Conservation (phyloP, 768 basidiomycete species). For the Podaxis carcinomalis region DNA sequence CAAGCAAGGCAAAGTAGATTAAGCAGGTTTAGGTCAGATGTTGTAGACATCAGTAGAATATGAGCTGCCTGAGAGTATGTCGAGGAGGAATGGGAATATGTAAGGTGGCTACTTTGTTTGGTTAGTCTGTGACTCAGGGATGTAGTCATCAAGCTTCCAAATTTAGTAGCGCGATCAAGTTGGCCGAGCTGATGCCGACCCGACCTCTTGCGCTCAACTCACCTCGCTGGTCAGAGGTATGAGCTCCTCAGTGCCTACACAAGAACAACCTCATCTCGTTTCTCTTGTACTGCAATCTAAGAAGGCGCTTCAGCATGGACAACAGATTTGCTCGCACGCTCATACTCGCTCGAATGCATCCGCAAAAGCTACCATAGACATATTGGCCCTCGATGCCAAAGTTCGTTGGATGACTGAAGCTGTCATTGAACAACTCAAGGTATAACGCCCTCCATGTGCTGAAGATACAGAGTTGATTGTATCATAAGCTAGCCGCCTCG, state of each 20-base stretch:
- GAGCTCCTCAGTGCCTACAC: conserved; percentile 9
- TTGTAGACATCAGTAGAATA: background rate
- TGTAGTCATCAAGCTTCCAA: background rate
- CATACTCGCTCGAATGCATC: conserved; percentile 61
- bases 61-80: background rate
- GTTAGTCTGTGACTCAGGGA: background rate
- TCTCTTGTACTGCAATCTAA: conserved; percentile 78
- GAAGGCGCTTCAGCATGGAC: conserved; percentile 75
- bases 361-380: conserved; percentile 61
- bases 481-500: conserved; percentile 58
- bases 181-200: background rate
- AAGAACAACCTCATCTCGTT: conserved; percentile 60
- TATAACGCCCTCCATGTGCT: conserved; percentile 21
- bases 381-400: conserved; percentile 76
- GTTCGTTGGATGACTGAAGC: conserved; percentile 75
- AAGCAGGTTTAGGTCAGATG: conserved; percentile 15
- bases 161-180: background rate
- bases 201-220: background rate
- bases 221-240: background rate
- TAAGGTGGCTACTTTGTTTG: background rate
- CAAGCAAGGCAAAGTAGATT: conserved; percentile 56
- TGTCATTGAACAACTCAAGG: conserved; percentile 74
- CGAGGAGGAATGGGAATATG: background rate
- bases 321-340: conserved; percentile 69
- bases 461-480: background rate